A percentile compares a stretch with the other conserved stretches of the same genome.
phyloP scores from a whole-genome alignment of 306 rosid species.

The Hippophae rhamnoides region DNA sequence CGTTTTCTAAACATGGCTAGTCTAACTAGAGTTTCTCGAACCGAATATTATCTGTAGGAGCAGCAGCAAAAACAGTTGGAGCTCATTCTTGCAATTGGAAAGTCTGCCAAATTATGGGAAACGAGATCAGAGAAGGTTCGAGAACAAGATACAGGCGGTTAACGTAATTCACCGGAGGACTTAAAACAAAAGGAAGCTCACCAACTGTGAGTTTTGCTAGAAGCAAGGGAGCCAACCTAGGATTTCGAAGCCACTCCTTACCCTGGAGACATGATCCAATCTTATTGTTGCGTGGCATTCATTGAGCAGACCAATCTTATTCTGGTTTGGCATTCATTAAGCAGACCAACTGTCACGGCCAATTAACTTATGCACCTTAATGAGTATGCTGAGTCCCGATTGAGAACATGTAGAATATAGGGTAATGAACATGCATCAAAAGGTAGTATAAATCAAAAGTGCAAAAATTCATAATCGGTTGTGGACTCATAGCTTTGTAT shows the following conservation, averaged over 20 bases:
- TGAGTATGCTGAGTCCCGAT: neutral
- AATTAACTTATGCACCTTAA: neutral
- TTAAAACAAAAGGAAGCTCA: slow-evolving; percentile 49
- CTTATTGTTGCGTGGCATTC: slow-evolving; percentile 1
- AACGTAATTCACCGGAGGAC: slow-evolving; percentile 26
- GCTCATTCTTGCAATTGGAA: slow-evolving; percentile 69
- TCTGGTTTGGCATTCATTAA: neutral
- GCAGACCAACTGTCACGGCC: neutral
- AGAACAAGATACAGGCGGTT: slow-evolving; percentile 23
- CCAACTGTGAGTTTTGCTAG: slow-evolving; percentile 32
- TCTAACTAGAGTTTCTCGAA: slow-evolving; percentile 12
- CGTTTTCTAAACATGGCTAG: slow-evolving; percentile 1
- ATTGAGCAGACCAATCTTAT: slow-evolving; percentile 1
- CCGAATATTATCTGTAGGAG: slow-evolving; percentile 37
- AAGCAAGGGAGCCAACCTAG: neutral
- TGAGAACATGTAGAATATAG: neutral
- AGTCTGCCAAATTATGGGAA: slow-evolving; percentile 52
- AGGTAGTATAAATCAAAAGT: slow-evolving; percentile 4
- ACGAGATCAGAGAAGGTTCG: slow-evolving; percentile 30
- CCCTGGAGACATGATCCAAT: neutral
- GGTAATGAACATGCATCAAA: slow-evolving; percentile 6
- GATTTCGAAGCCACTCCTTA: slow-evolving; percentile 5
- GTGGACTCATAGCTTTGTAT: neutral
- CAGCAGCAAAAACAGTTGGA: slow-evolving; percentile 87
- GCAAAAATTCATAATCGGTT: neutral